Base-by-base conservation (phyloP, 441 rosid genomes). In the Croton laevigatus region DNA sequence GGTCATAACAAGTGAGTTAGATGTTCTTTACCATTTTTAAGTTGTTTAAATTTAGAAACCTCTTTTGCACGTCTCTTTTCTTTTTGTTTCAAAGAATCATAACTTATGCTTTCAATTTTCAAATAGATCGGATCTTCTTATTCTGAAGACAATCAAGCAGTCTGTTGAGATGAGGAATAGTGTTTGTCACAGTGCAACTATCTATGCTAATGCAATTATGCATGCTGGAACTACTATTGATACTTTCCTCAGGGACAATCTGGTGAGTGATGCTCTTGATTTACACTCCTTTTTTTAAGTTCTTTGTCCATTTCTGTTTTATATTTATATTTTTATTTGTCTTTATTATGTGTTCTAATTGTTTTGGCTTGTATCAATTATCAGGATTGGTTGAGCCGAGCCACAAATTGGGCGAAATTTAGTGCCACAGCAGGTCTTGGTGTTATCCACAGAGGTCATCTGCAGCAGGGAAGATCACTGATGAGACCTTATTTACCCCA, bases 161-260 rank as follows among this genome's bases (percentile, higher is more conserved):
- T 95, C 97, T 53, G 92, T 95, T 51, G 98, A 95, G 82, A 89
- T 95, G 93, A 85, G 99, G 74, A 92, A 95, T 76, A 92, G 99
- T 75, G 97, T 95, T 53, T 95, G 98, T 72, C 99, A 95, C 70
- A 92, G 98, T 75, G 99, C 98, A 36, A 95, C 98, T 69, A 95
- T 95, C 69, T 91, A 90, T 78, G 93, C 99, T 54, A 91, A 95
- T 85, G 99, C 99, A 19, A 85, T 95, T 63, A 95, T 95, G 98
- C 99, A 92, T 82, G 99, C 99, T 82, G 98, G 99, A 69, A 95
- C 99, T 53, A 95, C 99, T 32, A 97, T 92, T 68, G 97, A 95
- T 76, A 91, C 98, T 6, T 95, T 95, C 79, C 89, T 92, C 55
- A 87, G 98, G 87, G 99, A 95, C 72, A 92, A 95, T 81, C 77